These are phyloP conservation scores for Leccinum angustisporum DNA, from an alignment of 1,284 basidiomycete genomes.

Conservation along the genomic window DNA sequence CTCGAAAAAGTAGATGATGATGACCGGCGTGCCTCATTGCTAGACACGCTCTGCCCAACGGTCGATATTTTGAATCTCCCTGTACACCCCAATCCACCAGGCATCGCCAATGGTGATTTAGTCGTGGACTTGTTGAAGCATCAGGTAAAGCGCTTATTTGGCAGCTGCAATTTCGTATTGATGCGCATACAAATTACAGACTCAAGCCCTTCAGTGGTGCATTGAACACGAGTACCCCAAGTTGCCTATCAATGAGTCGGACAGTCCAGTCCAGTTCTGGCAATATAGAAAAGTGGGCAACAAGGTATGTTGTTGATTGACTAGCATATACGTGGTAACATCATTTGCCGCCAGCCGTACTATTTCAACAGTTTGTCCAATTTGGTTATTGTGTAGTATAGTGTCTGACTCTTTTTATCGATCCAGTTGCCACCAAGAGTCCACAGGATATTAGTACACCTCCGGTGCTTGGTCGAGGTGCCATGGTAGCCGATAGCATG, in stretches of 20 bases:
- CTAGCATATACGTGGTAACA: neutral
- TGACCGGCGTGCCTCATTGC: constrained; percentile 62
- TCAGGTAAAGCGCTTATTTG: constrained; percentile 50
- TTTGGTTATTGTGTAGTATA: neutral
- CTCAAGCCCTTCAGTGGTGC: constrained; percentile 79
- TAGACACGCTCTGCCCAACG: constrained; percentile 66
- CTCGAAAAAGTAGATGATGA: constrained; percentile 80
- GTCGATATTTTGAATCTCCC: constrained; percentile 72
- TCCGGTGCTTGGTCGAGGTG: constrained; percentile 77
- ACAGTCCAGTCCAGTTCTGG: constrained; percentile 88
- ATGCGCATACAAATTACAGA: constrained; percentile 40
- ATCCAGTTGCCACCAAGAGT: constrained; percentile 73
- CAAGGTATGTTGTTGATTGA: constrained; percentile 42
- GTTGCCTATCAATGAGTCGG: constrained; percentile 62
- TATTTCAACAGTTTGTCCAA: constrained; percentile 63
- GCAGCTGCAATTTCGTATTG: constrained; percentile 1
- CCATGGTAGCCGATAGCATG: constrained; percentile 88
- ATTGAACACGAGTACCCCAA: constrained; percentile 72
- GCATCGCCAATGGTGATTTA: constrained; percentile 61
- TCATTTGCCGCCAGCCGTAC: constrained; percentile 41
- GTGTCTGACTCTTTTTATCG: neutral
- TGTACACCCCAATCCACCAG: constrained; percentile 65
- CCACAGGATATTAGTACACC: constrained; percentile 55
- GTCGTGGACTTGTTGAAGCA: constrained; percentile 75
- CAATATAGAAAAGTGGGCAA: constrained; percentile 54